Percentiles rank a stretch among this genome's conserved stretches.
These are phyloP conservation scores for Microbotryum lychnidis-dioicae DNA, from an alignment of 1,284 basidiomycete genomes.

Conservation along the genomic window DNA sequence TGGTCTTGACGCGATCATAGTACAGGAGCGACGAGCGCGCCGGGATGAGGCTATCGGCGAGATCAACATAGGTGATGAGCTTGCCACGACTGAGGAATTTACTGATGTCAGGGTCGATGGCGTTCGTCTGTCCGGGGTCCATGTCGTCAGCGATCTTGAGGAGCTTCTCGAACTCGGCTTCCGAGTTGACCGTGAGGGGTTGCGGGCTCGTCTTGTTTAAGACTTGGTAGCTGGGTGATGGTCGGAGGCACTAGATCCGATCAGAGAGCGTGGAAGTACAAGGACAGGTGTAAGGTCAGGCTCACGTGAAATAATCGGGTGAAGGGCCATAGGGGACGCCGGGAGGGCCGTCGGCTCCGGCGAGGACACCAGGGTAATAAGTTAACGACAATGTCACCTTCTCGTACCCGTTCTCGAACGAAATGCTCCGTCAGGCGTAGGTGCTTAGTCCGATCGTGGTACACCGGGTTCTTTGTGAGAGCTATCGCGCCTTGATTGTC, in stretches of 20 bases:
- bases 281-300: too few species aligned
- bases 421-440: too few species aligned
- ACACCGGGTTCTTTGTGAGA: too few species aligned
- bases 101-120: conserved; percentile 27
- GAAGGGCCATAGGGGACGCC: not conserved
- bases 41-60: conserved; percentile 31
- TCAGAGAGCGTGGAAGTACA: not conserved
- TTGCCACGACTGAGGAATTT: conserved; percentile 32
- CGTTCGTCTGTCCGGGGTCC: conserved; percentile 28
- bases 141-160: conserved; percentile 20
- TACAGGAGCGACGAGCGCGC: conserved; percentile 14
- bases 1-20: conserved; percentile 21
- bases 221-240: conserved; percentile 1
- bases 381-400: too few species aligned
- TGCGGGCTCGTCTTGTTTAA: conserved; percentile 17
- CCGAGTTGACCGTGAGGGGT: conserved; percentile 5
- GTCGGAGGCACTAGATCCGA: not conserved
- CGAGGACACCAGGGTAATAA: conserved; percentile 26
- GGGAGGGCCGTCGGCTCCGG: conserved; percentile 17
- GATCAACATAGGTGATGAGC: conserved; percentile 27
- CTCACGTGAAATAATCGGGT: conserved; percentile 20
- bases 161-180: conserved; percentile 18
- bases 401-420: too few species aligned
- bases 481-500: too few species aligned
- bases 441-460: too few species aligned